Conservation (phyloP, 331 rosid species). For the Quercus phellos region DNA sequence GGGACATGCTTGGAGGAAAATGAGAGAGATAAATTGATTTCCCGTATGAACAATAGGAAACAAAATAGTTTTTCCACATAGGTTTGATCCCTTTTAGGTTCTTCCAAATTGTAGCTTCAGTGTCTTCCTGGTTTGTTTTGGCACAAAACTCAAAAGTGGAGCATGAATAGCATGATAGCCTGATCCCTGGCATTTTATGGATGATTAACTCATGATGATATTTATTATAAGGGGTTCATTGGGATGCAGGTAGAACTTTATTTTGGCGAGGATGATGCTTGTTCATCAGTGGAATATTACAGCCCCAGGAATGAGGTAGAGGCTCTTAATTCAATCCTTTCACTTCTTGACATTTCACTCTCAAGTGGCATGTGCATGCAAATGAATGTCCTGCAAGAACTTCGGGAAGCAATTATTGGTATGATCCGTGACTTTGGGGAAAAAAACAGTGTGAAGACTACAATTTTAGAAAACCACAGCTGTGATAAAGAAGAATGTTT, state of each 20-base stretch:
- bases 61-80: background rate
- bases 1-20: slow-evolving; percentile 9
- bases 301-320: slow-evolving; percentile 76
- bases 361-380: slow-evolving; percentile 32
- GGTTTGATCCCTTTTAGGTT: background rate
- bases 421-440: slow-evolving; percentile 43
- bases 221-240: slow-evolving; percentile 10
- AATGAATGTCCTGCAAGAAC: slow-evolving; percentile 35
- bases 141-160: slow-evolving; percentile 8
- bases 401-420: slow-evolving; percentile 33
- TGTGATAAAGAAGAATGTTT: slow-evolving; percentile 47
- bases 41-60: background rate
- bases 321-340: slow-evolving; percentile 63
- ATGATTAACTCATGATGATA: slow-evolving; percentile 17
- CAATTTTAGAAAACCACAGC: slow-evolving; percentile 35
- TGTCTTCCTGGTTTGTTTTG: slow-evolving; percentile 10
- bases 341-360: slow-evolving; percentile 43
- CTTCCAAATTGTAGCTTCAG: background rate
- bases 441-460: slow-evolving; percentile 28
- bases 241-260: slow-evolving; percentile 76
- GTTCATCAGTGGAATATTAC: slow-evolving; percentile 42
- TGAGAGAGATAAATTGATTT: background rate
- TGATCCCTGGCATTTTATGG: slow-evolving; percentile 3
- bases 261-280: slow-evolving; percentile 57
- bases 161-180: slow-evolving; percentile 1